Percentiles rank a stretch among this genome's conserved stretches.
Conservation (phyloP, 495 filamentous ascomycete genomes). For the Aspergillus sparsus region DNA sequence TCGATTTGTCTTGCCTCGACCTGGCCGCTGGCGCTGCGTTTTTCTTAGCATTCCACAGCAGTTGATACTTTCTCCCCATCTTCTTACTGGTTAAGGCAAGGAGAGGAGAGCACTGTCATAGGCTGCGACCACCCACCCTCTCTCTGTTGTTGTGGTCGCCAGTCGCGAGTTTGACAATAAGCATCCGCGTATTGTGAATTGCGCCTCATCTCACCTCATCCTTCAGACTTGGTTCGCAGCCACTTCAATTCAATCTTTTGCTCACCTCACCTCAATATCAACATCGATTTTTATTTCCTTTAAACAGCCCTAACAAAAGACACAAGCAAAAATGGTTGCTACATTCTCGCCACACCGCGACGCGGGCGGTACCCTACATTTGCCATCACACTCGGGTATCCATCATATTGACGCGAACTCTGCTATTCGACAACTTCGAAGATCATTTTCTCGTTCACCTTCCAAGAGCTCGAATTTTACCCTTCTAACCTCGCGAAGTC, state of each 20-base stretch:
- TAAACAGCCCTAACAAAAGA: neutral
- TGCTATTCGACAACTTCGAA: slow-evolving; percentile 73
- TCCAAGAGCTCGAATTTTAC: slow-evolving; percentile 73
- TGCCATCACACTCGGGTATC: slow-evolving; percentile 78
- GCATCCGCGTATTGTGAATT: slow-evolving; percentile 1
- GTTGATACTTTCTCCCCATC: slow-evolving; percentile 13
- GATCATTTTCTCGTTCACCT: slow-evolving; percentile 83
- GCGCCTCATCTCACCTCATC: slow-evolving; percentile 3
- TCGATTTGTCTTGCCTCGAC: slow-evolving; percentile 18
- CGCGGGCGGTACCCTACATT: slow-evolving; percentile 76
- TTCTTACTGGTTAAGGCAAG: slow-evolving; percentile 22
- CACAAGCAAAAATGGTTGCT: slow-evolving; percentile 45
- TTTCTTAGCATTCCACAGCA: slow-evolving; percentile 26
- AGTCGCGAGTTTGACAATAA: slow-evolving; percentile 13
- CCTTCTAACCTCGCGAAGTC: slow-evolving; percentile 56
- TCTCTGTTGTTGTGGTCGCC: slow-evolving; percentile 22
- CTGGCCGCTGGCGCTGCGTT: slow-evolving; percentile 17
- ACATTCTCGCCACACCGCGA: slow-evolving; percentile 58
- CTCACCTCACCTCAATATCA: slow-evolving; percentile 9
- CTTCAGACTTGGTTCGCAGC: slow-evolving; percentile 3
- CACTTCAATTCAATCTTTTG: neutral
- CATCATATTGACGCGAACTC: slow-evolving; percentile 77
- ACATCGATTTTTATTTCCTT: neutral
- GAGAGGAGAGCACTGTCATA: slow-evolving; percentile 20
- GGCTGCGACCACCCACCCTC: neutral